Base-by-base conservation (phyloP, 148 eudicot genomes). In the Bassia scoparia region DNA sequence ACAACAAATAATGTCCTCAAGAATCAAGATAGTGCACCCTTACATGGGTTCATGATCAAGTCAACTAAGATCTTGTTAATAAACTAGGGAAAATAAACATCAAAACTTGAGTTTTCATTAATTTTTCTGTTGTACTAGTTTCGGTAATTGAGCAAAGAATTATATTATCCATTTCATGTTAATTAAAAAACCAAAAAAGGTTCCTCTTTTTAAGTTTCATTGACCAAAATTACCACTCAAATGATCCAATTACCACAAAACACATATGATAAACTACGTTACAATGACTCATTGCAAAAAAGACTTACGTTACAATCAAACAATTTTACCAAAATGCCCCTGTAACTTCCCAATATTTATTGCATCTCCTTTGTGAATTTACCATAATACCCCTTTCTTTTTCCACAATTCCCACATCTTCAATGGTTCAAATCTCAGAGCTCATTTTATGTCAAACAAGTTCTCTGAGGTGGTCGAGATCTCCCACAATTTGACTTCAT, bases 341-440 rank as follows among this genome's bases (percentile, higher is more conserved):
- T 48, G 52, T 13, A 5, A 5, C 15, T 48, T 13, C 16, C 15
- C 46, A 64, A 12, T 3, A n/a, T n/a, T n/a, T n/a, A n/a, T n/a
- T n/a, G n/a, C n/a, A n/a, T n/a, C n/a, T n/a, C n/a, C n/a, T n/a
- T n/a, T n/a, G 0, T 7, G 12, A 35, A 66, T 2, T 26, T 26
- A 30, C 53, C 14, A 41, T 35, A 43, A 24, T 63, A 16, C 31
- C 69, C 33, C 10, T 35, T 10, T 20, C 6, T 7, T 62, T 62
- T 10, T 7, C 67, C 43, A 23, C 9, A 59, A 30, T 59, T 59
- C 63, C 26, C 26, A 20, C 35, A 41, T 31, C 24, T 27, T 18
- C n/a, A n/a, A 53, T 27, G 64, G 71, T 44, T 44, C 78, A 68
- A 76, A 76, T 68, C 61, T 68, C 73, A 75, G 20, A 68, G 61